Conservation (phyloP, 2,329 filamentous ascomycete species). For the Cladophialophora bantiana region DNA sequence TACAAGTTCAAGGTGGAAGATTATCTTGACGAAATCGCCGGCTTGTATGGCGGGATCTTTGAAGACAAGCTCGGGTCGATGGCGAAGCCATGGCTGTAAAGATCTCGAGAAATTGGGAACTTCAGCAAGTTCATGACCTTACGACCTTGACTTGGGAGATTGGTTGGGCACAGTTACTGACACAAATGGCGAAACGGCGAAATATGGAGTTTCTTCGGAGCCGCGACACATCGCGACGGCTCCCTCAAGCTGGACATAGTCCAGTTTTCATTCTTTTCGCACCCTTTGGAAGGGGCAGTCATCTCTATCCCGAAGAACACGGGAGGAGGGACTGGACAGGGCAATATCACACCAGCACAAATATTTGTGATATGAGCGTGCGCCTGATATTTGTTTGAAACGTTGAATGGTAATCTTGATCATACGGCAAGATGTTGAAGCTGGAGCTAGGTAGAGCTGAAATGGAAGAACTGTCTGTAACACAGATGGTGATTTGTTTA, state of each 20-base stretch:
- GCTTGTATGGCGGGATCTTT: constrained; percentile 70
- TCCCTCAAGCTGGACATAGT: neutral
- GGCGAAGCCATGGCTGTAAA: constrained; percentile 51
- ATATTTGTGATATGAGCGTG: constrained; percentile 6
- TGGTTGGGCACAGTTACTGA: constrained; percentile 11
- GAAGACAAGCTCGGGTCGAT: constrained; percentile 51
- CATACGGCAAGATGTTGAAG: constrained; percentile 17
- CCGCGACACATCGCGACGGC: neutral
- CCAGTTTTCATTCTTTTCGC: neutral
- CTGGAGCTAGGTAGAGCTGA: constrained; percentile 9
- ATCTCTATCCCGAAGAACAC: neutral
- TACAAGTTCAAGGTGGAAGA: constrained; percentile 78
- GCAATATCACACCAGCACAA: constrained; percentile 3
- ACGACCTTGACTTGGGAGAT: constrained; percentile 12
- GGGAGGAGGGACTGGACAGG: neutral
- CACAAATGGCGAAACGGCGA: constrained; percentile 23
- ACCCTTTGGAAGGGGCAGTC: neutral
- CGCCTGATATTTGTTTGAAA: constrained; percentile 9
- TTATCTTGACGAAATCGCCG: constrained; percentile 81
- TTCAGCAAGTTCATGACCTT: constrained; percentile 25
- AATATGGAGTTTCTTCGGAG: constrained; percentile 14
- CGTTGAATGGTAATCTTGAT: constrained; percentile 28
- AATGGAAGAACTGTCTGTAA: neutral
- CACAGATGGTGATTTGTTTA: neutral
- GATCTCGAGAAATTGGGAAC: constrained; percentile 8